Evolutionary conservation across 2,329 filamentous ascomycete genomes (phyloP).

Genomic region (Fulvia fulva): DNA sequence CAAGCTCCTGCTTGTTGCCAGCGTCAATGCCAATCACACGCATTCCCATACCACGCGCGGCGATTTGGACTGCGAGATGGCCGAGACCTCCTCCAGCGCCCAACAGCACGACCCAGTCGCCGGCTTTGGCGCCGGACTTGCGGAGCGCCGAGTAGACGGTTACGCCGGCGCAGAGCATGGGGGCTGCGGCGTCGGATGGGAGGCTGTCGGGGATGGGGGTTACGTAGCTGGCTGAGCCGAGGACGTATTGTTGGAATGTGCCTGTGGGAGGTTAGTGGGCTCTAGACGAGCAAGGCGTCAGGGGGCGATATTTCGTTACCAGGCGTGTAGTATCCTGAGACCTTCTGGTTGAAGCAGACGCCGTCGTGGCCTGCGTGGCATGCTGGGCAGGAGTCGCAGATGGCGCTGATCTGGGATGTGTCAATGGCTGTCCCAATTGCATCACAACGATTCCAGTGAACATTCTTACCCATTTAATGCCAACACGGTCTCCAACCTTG

Average conservation of each 20-base stretch:
- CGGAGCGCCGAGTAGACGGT: constrained; percentile 64
- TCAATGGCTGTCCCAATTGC: neutral
- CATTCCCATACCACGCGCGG: constrained; percentile 56
- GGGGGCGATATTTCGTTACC: constrained; percentile 35
- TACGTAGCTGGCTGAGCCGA: constrained; percentile 63
- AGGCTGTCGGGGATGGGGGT: constrained; percentile 64
- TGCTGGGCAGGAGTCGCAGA: constrained; percentile 52
- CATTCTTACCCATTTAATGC: constrained; percentile 59
- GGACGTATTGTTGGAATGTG: constrained; percentile 68
- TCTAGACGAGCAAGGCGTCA: neutral
- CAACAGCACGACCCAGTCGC: constrained; percentile 57
- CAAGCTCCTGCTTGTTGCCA: constrained; percentile 60
- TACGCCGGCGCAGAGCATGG: constrained; percentile 64
- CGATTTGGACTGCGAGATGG: constrained; percentile 60
- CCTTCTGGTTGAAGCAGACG: constrained; percentile 52
- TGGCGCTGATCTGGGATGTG: constrained; percentile 43
- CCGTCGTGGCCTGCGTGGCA: constrained; percentile 54
- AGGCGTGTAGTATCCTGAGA: constrained; percentile 65
- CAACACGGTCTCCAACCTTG: constrained; percentile 65
- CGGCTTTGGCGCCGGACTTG: constrained; percentile 56
- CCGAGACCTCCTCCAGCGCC: constrained; percentile 40
- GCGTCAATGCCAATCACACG: constrained; percentile 64
- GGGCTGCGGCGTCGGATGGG: constrained; percentile 58
- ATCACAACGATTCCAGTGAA: too few relatives aligned
- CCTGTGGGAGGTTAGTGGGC: neutral